Evolutionary conservation across 495 filamentous ascomycete genomes (phyloP), one percentile per base, ranked within the genome.

Genomic region (Clavariopsis aquatica): DNA sequence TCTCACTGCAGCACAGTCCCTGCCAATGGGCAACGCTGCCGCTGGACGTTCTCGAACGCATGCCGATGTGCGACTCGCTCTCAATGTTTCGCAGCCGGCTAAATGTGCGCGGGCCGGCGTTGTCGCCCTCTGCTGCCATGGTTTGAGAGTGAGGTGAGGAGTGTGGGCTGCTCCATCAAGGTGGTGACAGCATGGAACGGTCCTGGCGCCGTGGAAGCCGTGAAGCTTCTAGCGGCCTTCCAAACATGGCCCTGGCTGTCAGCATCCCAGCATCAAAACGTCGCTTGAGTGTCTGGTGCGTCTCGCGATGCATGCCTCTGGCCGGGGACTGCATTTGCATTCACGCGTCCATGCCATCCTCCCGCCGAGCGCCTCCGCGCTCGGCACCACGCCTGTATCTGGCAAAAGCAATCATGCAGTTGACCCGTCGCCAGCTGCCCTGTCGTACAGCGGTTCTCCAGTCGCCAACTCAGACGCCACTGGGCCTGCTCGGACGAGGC

Each of bases 181-280:
- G 47, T 24, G 38, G 38, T 43, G 38, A 43, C 8, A 43, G 38
- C 38, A 43, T 43, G 38, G 38, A 34, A 34, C 49, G 41, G 64
- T 24, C 64, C 56, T 49, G 54, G 38, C 45, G 66, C 52, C 38
- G 55, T 64, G 22, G 63, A 63, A 66, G 58, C 47, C 34, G 20
- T 17, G 15, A 17, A 9, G 41, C 67, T 70, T 70, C 67, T 70
- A 70, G 66, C 53, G 66, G 56, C 17, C 57, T 69, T 69, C 66
- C 38, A 70, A 60, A 61, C 49, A 52, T 52, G 49, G 51, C 43
- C 66, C 61, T 31, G 54, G 55, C 67, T 28, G 28, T 29, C 26
- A 12, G 46, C 19, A n/a, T 19, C 41, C 57, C 38, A 29, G 49
- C 57, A 60, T 52, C 36, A 20, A 41, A 31, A 52, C 36, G 15